Percentiles rank a stretch among this genome's conserved stretches.
These are phyloP conservation scores for Zhuliangozyma parablackwelliae DNA, from an alignment of 1,139 yeast genomes.

Conservation along the genomic window DNA sequence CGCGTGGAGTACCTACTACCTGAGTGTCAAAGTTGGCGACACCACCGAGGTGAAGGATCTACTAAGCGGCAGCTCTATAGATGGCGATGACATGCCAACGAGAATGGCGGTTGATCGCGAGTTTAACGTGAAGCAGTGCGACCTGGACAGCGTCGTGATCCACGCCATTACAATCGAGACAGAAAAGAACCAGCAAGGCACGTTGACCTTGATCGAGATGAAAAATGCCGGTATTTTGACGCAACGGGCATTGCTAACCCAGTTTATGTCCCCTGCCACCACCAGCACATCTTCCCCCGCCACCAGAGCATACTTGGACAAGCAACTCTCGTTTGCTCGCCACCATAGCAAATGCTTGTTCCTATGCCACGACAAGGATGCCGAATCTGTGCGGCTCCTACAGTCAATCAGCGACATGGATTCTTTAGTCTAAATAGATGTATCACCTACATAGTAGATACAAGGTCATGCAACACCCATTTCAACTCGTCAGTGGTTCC, in stretches of 20 bases:
- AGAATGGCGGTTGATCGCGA: no score
- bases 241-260: conserved; percentile 2
- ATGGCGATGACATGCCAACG: no score
- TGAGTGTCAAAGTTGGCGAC: no score
- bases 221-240: conserved; percentile 1
- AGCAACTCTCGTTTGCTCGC: conserved; percentile 2
- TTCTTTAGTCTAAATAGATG: conserved; percentile 8
- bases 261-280: not conserved
- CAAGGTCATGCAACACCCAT: conserved; percentile 63
- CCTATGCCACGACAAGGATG: conserved; percentile 2
- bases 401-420: conserved; percentile 14
- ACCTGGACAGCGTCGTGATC: conserved; percentile 1
- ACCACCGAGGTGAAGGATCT: no score
- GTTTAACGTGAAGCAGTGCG: no score
- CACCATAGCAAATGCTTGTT: conserved; percentile 3
- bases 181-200: not conserved
- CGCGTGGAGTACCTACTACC: no score
- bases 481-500: conserved; percentile 68
- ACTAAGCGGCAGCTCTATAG: no score
- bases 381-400: conserved; percentile 11
- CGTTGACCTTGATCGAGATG: conserved; percentile 5
- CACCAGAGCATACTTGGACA: not conserved
- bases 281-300: not conserved
- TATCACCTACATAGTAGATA: conserved; percentile 27
- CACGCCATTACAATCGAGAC: conserved; percentile 1